A percentile compares a stretch with the other conserved stretches of the same genome.
Evolutionary conservation across 495 filamentous ascomycete species (phyloP).

Genomic region (Neurospora sp.): DNA sequence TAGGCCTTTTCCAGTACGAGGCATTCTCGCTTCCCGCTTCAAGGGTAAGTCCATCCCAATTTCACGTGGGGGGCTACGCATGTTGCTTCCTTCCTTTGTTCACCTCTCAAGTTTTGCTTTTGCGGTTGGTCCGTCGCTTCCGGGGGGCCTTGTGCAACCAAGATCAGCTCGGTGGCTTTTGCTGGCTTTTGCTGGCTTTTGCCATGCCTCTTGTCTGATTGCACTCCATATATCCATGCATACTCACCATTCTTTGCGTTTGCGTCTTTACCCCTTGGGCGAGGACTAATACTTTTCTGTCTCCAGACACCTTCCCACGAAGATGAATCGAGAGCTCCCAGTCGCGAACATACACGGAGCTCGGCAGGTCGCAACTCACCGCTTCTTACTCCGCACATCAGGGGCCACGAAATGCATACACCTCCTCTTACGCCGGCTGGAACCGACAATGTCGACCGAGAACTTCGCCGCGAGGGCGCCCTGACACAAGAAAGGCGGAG

Average conservation of each 20-base stretch:
- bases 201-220: background rate
- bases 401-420: slow-evolving; percentile 60
- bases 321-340: slow-evolving; percentile 25
- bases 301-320: slow-evolving; percentile 35
- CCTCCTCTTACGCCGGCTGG: slow-evolving; percentile 84
- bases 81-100: slow-evolving; percentile 1
- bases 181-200: background rate
- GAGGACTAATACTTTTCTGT: slow-evolving; percentile 1
- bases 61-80: background rate
- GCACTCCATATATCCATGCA: background rate
- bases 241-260: background rate
- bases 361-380: slow-evolving; percentile 34
- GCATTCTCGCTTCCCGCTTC: slow-evolving; percentile 79
- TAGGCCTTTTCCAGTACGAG: slow-evolving; percentile 79
- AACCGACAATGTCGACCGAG: slow-evolving; percentile 36
- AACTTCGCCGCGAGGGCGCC: slow-evolving; percentile 16
- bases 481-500: slow-evolving; percentile 29
- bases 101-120: background rate
- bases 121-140: background rate
- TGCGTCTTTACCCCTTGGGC: background rate
- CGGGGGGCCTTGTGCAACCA: background rate
- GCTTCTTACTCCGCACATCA: slow-evolving; percentile 30
- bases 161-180: background rate
- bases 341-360: slow-evolving; percentile 24
- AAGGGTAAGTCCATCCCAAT: slow-evolving; percentile 49